phyloP scores from a whole-genome alignment of 305 asterid genomes.

The Fraxinus greggii region DNA sequence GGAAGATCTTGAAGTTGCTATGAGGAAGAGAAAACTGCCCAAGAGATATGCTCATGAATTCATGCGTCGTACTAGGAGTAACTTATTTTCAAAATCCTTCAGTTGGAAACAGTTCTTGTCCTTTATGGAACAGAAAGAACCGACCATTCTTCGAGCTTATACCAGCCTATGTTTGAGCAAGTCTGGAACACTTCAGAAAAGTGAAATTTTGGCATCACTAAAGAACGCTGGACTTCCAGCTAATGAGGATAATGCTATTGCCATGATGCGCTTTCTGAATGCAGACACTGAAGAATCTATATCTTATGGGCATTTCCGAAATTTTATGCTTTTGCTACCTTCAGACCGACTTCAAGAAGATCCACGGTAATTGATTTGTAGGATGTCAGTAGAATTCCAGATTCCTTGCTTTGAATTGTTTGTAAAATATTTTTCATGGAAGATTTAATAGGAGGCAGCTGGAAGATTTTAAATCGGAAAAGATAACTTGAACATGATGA shows the following conservation, averaged over 20 bases:
- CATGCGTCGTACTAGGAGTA: conserved; percentile 87
- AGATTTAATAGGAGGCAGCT: neutral
- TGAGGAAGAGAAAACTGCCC: conserved; percentile 90
- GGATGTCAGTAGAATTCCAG: neutral
- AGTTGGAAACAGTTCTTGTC: conserved; percentile 96
- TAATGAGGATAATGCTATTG: conserved; percentile 96
- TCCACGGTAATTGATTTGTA: conserved; percentile 59
- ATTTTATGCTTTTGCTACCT: conserved; percentile 94
- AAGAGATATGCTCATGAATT: conserved; percentile 84
- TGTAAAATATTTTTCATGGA: neutral
- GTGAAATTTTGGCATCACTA: conserved; percentile 85
- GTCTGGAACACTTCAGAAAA: conserved; percentile 89
- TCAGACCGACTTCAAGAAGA: conserved; percentile 97
- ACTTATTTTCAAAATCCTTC: conserved; percentile 85
- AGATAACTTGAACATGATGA: neutral
- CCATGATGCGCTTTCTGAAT: conserved; percentile 97
- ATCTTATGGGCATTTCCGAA: conserved; percentile 93
- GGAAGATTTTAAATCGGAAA: neutral
- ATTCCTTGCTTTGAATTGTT: neutral
- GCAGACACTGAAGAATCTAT: conserved; percentile 86
- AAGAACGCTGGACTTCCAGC: conserved; percentile 94
- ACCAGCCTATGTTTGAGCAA: conserved; percentile 96
- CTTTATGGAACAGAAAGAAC: conserved; percentile 96
- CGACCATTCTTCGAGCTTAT: conserved; percentile 93
- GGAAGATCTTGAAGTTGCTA: conserved; percentile 94